These are phyloP conservation scores for Oleoguttula mirabilis DNA, from an alignment of 495 filamentous ascomycete genomes.

Conservation along the genomic window DNA sequence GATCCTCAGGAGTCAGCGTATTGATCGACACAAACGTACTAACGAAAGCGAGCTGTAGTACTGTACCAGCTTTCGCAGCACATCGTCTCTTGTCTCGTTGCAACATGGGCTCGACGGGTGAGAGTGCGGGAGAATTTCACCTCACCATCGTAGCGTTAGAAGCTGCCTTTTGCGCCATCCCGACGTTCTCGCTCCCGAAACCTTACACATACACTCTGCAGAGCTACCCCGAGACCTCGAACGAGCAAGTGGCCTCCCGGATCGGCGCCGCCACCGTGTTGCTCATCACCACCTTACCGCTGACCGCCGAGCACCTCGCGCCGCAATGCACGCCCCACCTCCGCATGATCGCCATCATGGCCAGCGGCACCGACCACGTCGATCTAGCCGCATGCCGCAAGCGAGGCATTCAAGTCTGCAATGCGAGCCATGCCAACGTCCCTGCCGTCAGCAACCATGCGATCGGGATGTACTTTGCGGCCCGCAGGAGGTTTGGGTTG, in stretches of 20 bases:
- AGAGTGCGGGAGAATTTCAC: not conserved
- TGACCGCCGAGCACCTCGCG: too few relatives aligned
- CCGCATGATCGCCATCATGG: too few relatives aligned
- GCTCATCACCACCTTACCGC: too few relatives aligned
- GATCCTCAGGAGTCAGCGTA: not conserved
- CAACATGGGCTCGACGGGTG: not conserved
- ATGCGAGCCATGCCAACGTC: constrained; percentile 39
- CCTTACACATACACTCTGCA: too few relatives aligned
- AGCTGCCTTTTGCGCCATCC: too few relatives aligned
- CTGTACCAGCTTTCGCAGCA: not conserved
- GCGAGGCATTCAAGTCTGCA: constrained; percentile 35
- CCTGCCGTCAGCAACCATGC: constrained; percentile 44
- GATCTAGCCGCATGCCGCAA: constrained; percentile 36
- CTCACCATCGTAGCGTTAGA: too few relatives aligned
- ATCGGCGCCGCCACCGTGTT: too few relatives aligned
- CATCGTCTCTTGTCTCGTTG: not conserved
- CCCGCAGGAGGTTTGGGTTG: constrained; percentile 35
- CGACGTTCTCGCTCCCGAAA: too few relatives aligned
- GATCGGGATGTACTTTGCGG: constrained; percentile 42
- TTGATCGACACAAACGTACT: too few relatives aligned
- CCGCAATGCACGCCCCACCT: too few relatives aligned
- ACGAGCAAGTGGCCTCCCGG: too few relatives aligned
- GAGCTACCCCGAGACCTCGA: too few relatives aligned
- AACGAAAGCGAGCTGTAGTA: not conserved
- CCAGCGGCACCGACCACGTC: constrained; percentile 42